Conservation (phyloP, 2,329 filamentous ascomycete species). For the Sporothrix schenckii region DNA sequence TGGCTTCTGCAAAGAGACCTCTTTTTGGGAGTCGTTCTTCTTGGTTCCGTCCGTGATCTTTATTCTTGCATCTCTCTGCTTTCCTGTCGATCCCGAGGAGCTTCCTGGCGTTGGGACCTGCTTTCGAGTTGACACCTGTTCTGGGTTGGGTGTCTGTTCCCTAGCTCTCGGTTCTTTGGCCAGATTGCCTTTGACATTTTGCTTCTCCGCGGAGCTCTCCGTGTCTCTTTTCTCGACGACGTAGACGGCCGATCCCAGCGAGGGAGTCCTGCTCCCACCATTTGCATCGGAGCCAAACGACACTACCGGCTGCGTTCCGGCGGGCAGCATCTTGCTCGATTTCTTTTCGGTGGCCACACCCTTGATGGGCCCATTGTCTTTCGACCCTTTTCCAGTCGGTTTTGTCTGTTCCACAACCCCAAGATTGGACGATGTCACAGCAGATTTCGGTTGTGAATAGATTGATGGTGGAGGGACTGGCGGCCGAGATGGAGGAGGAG, state of each 20-base stretch:
- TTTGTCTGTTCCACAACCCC: not conserved
- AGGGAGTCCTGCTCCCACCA: not conserved
- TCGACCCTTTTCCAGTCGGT: not conserved
- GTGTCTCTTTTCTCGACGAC: not conserved
- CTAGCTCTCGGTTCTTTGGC: not conserved
- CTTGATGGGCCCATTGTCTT: slow-evolving; percentile 37
- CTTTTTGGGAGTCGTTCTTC: not conserved
- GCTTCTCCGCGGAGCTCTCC: not conserved
- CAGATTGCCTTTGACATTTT: not conserved
- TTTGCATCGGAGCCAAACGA: not conserved
- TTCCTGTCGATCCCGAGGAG: not conserved
- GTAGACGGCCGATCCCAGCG: not conserved
- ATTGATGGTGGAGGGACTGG: slow-evolving; percentile 7
- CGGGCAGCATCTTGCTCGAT: not conserved
- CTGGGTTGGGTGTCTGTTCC: not conserved
- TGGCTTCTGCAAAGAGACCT: not conserved
- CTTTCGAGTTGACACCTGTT: not conserved
- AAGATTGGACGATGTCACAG: not conserved
- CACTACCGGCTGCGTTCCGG: not conserved
- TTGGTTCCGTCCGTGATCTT: not conserved
- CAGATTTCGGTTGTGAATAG: slow-evolving; percentile 11
- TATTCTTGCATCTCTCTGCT: not conserved
- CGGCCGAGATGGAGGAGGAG: not conserved
- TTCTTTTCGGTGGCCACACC: not conserved
- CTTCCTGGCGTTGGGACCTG: not conserved